These are phyloP conservation scores for Penicillium sp. DNA, from an alignment of 2,329 filamentous ascomycete genomes.

Conservation along the genomic window DNA sequence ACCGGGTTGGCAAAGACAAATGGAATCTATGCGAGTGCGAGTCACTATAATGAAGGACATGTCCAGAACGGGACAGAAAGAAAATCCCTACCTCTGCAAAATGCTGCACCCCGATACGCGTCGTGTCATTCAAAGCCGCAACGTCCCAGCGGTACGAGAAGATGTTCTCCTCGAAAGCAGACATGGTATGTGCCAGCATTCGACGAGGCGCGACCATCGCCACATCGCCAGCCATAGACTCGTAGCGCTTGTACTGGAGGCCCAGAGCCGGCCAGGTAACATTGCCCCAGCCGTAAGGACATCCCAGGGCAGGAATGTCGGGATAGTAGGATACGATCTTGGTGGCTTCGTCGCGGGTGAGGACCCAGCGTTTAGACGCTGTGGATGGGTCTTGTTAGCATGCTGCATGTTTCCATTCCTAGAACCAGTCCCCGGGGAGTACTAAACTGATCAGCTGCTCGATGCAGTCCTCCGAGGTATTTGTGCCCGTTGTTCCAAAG, in stretches of 20 bases:
- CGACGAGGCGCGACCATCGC: constrained; percentile 31
- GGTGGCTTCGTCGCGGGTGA: constrained; percentile 28
- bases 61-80: neutral
- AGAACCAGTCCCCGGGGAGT: constrained; percentile 23
- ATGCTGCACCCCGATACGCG: constrained; percentile 30
- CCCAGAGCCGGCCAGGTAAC: constrained; percentile 28
- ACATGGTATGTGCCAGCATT: constrained; percentile 29
- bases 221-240: constrained; percentile 31
- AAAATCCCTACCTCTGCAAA: constrained; percentile 27
- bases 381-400: too few relatives aligned
- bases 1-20: constrained; percentile 34
- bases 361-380: constrained; percentile 32
- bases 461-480: constrained; percentile 54
- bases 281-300: constrained; percentile 44
- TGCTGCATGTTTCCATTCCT: constrained; percentile 11
- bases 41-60: neutral
- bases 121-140: constrained; percentile 26
- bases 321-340: constrained; percentile 53
- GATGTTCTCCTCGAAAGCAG: constrained; percentile 16
- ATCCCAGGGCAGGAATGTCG: constrained; percentile 47
- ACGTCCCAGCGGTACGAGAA: constrained; percentile 34
- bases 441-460: constrained; percentile 31
- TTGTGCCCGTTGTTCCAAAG: constrained; percentile 53
- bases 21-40: constrained; percentile 23
- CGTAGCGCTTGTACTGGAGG: constrained; percentile 32